These are phyloP conservation scores for Podospora pseudocomata DNA, from an alignment of 495 filamentous ascomycete genomes.

Conservation along the genomic window DNA sequence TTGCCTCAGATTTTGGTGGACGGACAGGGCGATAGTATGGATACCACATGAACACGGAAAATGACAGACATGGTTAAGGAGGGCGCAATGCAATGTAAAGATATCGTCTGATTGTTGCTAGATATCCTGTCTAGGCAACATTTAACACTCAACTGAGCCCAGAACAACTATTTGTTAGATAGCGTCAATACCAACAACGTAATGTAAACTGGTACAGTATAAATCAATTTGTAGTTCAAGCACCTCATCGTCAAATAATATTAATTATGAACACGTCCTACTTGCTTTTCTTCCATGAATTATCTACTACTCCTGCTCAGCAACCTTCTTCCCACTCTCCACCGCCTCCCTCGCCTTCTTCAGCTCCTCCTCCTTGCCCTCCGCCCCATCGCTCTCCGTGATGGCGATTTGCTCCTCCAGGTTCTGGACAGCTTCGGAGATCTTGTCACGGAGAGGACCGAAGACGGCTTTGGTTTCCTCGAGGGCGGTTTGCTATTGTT, in stretches of 20 bases:
- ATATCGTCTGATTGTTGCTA: neutral
- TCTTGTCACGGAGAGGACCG: constrained; percentile 60
- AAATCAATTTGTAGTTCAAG: neutral
- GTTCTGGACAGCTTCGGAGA: constrained; percentile 61
- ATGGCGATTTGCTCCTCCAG: constrained; percentile 58
- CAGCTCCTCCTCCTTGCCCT: constrained; percentile 55
- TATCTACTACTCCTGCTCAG: constrained; percentile 19
- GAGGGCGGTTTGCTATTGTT: constrained; percentile 61
- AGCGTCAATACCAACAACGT: neutral
- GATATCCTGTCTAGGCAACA: neutral
- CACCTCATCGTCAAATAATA: neutral
- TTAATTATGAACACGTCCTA: neutral
- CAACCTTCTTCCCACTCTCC: constrained; percentile 39
- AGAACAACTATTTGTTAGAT: neutral
- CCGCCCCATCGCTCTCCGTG: constrained; percentile 55
- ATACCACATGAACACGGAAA: constrained; percentile 47
- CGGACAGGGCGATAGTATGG: constrained; percentile 64
- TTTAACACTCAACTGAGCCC: neutral
- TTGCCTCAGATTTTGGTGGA: constrained; percentile 51
- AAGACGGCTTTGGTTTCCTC: constrained; percentile 82
- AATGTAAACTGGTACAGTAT: neutral
- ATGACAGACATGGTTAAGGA: neutral
- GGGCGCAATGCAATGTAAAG: neutral
- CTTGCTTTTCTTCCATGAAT: neutral
- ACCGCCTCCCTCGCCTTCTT: constrained; percentile 54